Base-by-base conservation (phyloP, 1,284 basidiomycete species). In the Tilletia indica region DNA sequence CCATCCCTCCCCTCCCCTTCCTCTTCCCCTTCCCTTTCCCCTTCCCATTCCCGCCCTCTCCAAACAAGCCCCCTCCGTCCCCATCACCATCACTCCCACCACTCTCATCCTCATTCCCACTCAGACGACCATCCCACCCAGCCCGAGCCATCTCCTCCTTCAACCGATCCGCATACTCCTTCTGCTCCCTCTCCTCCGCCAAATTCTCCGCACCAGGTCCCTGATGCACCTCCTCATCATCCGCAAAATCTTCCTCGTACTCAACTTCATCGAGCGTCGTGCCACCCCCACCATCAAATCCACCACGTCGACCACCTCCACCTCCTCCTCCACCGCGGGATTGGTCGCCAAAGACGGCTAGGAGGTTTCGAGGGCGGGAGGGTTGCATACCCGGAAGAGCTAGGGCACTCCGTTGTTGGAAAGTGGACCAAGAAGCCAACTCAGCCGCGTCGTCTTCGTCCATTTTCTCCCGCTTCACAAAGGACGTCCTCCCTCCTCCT, bases 111-210 rank as follows among this genome's bases (percentile, higher is more conserved):
- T 77, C 72, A 4, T 68, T n/a, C n/a, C n/a, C 70, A 8, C 77
- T 72, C 51, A 82, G 78, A 14, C 76, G 77, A 19, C 78, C 54
- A 11, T 75, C 34, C 16, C 56, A 67, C 68, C 82, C 82, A n/a
- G 82, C 82, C 45, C 78, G 74, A 2, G 78, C 76, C 80, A 84
- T 83, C 72, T 84, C 82, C 51, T 80, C 73, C 71, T 82, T 82
- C 54, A 84, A 72, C 31, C 80, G 77, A 70, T 83, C 80, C 70
- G 82, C 82, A 51, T 81, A 76, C 73, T 84, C 82, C 36, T 78
- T 77, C 19, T 78, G 76, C 63, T 83, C 82, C 16, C 74, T 75
- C 61, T 84, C 82, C 2, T 82, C 82, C 14, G 39, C 21, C 36
- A n/a, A 31, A 45, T 64, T 69, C 69, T 56, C 69, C 38, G 48